Evolutionary conservation across 768 basidiomycete genomes (phyloP).

Genomic region (Lentinula edodes): DNA sequence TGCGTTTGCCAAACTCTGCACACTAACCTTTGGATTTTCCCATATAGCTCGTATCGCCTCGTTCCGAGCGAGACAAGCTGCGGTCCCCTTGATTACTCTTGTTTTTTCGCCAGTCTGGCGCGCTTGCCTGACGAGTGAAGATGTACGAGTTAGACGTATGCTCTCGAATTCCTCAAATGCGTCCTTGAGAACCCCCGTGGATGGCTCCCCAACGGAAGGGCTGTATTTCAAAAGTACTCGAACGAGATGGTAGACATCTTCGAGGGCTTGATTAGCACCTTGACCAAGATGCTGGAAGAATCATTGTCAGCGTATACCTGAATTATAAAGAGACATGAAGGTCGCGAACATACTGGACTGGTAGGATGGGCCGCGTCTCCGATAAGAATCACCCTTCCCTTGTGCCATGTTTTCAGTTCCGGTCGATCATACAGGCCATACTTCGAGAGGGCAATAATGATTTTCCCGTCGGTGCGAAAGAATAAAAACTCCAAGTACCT

Average conservation of each 20-base stretch:
- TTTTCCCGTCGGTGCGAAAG: not conserved
- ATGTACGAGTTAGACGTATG: slow-evolving; percentile 28
- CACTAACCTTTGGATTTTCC: not conserved
- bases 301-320: not conserved
- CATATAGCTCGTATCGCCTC: not conserved
- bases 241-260: slow-evolving; percentile 32
- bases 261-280: slow-evolving; percentile 41
- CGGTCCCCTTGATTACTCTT: not conserved
- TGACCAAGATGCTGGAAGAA: slow-evolving; percentile 36
- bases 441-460: slow-evolving; percentile 14
- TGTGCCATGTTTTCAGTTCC: slow-evolving; percentile 33
- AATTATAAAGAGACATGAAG: not conserved
- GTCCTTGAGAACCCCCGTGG: slow-evolving; percentile 19
- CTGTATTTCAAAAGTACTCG: slow-evolving; percentile 26
- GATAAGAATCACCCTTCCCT: slow-evolving; percentile 33
- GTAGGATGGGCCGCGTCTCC: slow-evolving; percentile 45
- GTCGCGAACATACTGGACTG: slow-evolving; percentile 29
- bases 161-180: slow-evolving; percentile 29
- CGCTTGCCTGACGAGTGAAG: slow-evolving; percentile 28
- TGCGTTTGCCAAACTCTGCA: not conserved
- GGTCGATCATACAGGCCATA: slow-evolving; percentile 40
- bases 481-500: slow-evolving; percentile 7
- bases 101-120: slow-evolving; percentile 25
- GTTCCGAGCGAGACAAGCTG: not conserved
- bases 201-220: slow-evolving; percentile 18